phyloP scores from a whole-genome alignment of 2,329 filamentous ascomycete species.

The Sporothrix brunneoviolacea region DNA sequence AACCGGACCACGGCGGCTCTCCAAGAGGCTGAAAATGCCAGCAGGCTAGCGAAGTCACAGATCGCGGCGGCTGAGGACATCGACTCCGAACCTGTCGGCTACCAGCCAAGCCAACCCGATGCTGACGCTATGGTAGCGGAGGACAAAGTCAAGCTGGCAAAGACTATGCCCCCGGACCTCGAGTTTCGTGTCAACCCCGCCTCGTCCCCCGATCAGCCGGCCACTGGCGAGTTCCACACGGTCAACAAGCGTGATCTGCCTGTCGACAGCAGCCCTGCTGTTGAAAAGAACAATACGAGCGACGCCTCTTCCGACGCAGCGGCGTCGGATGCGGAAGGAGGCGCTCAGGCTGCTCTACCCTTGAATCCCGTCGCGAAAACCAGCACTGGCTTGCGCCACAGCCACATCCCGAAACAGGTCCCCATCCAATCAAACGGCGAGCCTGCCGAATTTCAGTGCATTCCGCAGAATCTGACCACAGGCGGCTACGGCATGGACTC shows the following conservation, averaged over 20 bases:
- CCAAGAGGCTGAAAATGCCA: conserved; percentile 23
- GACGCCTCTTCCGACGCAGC: background rate
- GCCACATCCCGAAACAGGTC: too few relatives aligned
- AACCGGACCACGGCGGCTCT: conserved; percentile 44
- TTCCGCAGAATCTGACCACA: conserved; percentile 51
- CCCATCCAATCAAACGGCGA: too few relatives aligned
- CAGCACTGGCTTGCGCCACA: too few relatives aligned
- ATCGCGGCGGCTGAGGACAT: conserved; percentile 23
- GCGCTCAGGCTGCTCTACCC: background rate
- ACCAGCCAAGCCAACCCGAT: conserved; percentile 18
- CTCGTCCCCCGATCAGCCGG: conserved; percentile 19
- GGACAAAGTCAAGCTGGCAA: conserved; percentile 12
- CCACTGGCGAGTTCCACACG: conserved; percentile 16
- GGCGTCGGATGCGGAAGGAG: background rate
- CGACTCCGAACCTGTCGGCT: conserved; percentile 23
- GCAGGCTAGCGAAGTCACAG: conserved; percentile 30
- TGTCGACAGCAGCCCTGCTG: background rate
- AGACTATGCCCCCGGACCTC: conserved; percentile 20
- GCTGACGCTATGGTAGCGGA: background rate
- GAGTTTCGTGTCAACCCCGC: conserved; percentile 25
- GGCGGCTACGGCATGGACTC: conserved; percentile 38
- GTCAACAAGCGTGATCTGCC: conserved; percentile 6
- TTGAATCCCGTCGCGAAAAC: too few relatives aligned
- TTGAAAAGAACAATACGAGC: background rate
- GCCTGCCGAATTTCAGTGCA: conserved; percentile 40